Conservation (phyloP, 2,329 filamentous ascomycete genomes). For the Pyricularia grisea region DNA sequence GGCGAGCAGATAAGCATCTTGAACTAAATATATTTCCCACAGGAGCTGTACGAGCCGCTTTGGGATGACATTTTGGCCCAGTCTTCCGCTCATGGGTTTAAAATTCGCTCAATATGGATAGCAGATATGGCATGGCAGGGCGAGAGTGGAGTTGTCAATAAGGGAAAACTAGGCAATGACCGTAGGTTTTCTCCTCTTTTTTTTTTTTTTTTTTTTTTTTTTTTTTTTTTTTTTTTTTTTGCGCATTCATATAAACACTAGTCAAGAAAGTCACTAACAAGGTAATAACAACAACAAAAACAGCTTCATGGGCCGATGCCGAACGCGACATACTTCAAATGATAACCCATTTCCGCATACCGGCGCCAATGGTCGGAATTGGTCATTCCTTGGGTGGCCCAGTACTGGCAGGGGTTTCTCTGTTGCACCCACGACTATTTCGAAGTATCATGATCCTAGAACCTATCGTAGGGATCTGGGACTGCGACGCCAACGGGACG, state of each 20-base stretch:
- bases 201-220: no score
- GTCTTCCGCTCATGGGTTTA: slow-evolving; percentile 50
- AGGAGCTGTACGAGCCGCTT: slow-evolving; percentile 83
- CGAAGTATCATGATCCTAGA: slow-evolving; percentile 71
- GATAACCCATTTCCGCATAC: slow-evolving; percentile 80
- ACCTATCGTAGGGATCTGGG: slow-evolving; percentile 71
- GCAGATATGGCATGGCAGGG: slow-evolving; percentile 84
- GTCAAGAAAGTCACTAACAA: background rate
- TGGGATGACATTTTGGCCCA: slow-evolving; percentile 73
- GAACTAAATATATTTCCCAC: background rate
- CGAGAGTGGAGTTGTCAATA: slow-evolving; percentile 68
- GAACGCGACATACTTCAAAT: slow-evolving; percentile 76
- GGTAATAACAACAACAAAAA: background rate
- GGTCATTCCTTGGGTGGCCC: slow-evolving; percentile 85
- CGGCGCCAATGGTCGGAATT: slow-evolving; percentile 71
- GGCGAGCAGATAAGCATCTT: background rate
- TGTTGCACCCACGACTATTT: slow-evolving; percentile 75
- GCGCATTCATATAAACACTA: background rate
- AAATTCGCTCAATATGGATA: slow-evolving; percentile 79
- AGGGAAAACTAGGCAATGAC: slow-evolving; percentile 69
- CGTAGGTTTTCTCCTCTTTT: no score
- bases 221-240: no score
- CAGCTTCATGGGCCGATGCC: slow-evolving; percentile 80
- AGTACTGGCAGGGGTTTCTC: slow-evolving; percentile 59
- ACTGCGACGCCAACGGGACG: slow-evolving; percentile 30